These are phyloP conservation scores for Cocos nucifera DNA, from an alignment of 176 grass and related monocot species.

Conservation along the genomic window DNA sequence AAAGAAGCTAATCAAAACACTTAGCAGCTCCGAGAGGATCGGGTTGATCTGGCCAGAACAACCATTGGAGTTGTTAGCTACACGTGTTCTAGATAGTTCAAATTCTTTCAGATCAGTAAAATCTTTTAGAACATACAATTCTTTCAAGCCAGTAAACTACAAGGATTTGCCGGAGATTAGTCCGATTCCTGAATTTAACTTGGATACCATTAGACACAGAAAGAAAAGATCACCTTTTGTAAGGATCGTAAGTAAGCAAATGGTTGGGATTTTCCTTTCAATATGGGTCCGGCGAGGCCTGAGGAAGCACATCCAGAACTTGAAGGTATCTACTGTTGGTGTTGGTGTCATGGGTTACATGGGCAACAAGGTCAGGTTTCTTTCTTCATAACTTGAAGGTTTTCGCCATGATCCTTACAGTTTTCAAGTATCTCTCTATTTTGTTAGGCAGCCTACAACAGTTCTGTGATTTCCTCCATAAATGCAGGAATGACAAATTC, in stretches of 20 bases:
- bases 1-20: constrained; percentile 40
- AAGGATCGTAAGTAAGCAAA: constrained; percentile 87
- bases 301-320: constrained; percentile 64
- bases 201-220: constrained; percentile 21
- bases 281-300: constrained; percentile 66
- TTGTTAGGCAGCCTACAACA: too few species aligned
- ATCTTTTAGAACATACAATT: constrained; percentile 31
- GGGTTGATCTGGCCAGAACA: constrained; percentile 82
- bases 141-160: constrained; percentile 17
- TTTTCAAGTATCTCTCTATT: too few species aligned
- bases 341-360: constrained; percentile 99
- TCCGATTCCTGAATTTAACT: constrained; percentile 26
- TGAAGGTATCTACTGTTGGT: constrained; percentile 86
- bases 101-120: not conserved
- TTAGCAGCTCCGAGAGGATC: constrained; percentile 61
- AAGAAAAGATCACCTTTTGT: constrained; percentile 64
- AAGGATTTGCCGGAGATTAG: constrained; percentile 7
- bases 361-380: constrained; percentile 60
- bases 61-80: constrained; percentile 56
- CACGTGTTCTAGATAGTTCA: not conserved
- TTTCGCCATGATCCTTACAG: not conserved
- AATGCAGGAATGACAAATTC: too few species aligned
- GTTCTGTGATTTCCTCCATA: too few species aligned
- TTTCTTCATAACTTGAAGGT: not conserved
- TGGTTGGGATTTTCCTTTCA: constrained; percentile 78